phyloP scores from a whole-genome alignment of 371 early-diverging fungal species.

The Haplosporangium sp. region DNA sequence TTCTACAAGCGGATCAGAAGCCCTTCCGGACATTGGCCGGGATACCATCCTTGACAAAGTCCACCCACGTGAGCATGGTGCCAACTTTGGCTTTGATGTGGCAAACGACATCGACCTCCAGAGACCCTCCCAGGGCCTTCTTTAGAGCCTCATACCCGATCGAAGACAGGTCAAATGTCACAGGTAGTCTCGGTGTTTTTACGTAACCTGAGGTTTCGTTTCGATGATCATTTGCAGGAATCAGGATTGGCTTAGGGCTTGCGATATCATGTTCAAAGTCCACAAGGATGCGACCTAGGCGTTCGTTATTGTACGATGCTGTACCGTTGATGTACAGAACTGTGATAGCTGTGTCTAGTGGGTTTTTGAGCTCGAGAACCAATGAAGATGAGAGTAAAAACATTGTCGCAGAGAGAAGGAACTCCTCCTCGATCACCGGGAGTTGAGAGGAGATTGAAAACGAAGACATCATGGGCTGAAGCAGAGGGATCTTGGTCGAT shows the following conservation, averaged over 20 bases:
- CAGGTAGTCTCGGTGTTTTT: constrained; percentile 48
- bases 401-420: constrained; percentile 46
- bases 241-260: constrained; percentile 40
- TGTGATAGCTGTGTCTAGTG: constrained; percentile 36
- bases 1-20: constrained; percentile 6
- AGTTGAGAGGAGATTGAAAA: constrained; percentile 28
- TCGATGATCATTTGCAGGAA: constrained; percentile 53
- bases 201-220: constrained; percentile 44
- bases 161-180: constrained; percentile 37
- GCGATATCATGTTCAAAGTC: constrained; percentile 42
- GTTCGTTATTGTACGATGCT: constrained; percentile 43
- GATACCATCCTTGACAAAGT: constrained; percentile 40
- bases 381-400: constrained; percentile 30
- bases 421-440: constrained; percentile 34
- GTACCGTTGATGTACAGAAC: constrained; percentile 50
- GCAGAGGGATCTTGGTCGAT: constrained; percentile 38
- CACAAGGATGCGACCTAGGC: constrained; percentile 35
- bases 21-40: constrained; percentile 38
- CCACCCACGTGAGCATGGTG: constrained; percentile 49
- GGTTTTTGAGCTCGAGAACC: constrained; percentile 41
- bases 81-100: constrained; percentile 53
- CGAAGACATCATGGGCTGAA: constrained; percentile 41
- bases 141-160: constrained; percentile 48
- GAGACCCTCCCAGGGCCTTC: constrained; percentile 47
- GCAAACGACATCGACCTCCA: constrained; percentile 49